Conservation (phyloP, 23 red algal species). For the Gracilaria domingensis region DNA sequence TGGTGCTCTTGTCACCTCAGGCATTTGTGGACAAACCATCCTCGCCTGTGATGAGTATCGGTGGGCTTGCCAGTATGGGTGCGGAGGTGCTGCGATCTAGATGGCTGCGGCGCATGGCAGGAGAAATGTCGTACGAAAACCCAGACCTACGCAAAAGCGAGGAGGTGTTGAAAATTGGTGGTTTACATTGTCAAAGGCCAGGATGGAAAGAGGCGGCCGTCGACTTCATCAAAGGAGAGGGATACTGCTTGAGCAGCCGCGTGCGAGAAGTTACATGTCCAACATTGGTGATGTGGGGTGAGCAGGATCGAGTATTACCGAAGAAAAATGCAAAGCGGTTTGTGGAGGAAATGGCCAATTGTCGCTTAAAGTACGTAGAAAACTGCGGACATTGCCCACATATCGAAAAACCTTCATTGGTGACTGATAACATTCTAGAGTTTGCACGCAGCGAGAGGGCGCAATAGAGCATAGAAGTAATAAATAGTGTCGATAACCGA, state of each 20-base stretch:
- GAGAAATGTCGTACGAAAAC: slow-evolving; percentile 61
- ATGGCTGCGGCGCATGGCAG: slow-evolving; percentile 71
- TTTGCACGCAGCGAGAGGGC: slow-evolving; percentile 26
- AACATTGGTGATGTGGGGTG: slow-evolving; percentile 82
- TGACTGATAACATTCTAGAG: slow-evolving; percentile 52
- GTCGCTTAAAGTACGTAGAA: slow-evolving; percentile 55
- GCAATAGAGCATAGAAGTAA: not conserved
- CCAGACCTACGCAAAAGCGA: slow-evolving; percentile 50
- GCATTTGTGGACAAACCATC: slow-evolving; percentile 73
- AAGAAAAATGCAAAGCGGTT: slow-evolving; percentile 53
- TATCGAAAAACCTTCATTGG: slow-evolving; percentile 68
- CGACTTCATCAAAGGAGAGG: slow-evolving; percentile 71
- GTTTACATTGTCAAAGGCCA: slow-evolving; percentile 64
- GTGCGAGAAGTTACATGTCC: slow-evolving; percentile 55
- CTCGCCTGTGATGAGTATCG: slow-evolving; percentile 51
- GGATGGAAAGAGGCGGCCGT: slow-evolving; percentile 84
- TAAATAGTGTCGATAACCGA: slow-evolving; percentile 8
- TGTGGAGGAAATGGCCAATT: slow-evolving; percentile 34
- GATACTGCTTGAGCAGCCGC: slow-evolving; percentile 70
- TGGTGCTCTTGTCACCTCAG: slow-evolving; percentile 81
- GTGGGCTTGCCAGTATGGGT: slow-evolving; percentile 48
- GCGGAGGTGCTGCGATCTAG: slow-evolving; percentile 64
- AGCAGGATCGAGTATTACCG: slow-evolving; percentile 76
- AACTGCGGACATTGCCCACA: slow-evolving; percentile 74
- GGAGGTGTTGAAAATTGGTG: slow-evolving; percentile 76